Evolutionary conservation across 176 grass and related monocot species (phyloP), one percentile per base, ranked within the genome.

Genomic region (Eragrostis nindensis): DNA sequence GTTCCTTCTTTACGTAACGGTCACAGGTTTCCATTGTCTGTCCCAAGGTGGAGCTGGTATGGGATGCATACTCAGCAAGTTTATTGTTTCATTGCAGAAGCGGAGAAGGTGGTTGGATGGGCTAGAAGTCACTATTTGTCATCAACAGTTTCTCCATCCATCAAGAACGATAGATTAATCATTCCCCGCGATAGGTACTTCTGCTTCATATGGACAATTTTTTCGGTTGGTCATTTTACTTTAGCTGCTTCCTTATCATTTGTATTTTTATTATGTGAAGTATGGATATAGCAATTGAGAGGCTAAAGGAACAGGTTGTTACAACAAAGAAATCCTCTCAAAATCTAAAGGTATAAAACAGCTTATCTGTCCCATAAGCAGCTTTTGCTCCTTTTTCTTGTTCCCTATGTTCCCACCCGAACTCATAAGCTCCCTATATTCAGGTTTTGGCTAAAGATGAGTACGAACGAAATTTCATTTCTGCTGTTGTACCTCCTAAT

Each of bases 371-470:
- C 39, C 30, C 32, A 50, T 78, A 49, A 76, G 49, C 19, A 62
- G 41, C 68, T 83, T 82, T 50, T 77, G n/a, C n/a, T n/a, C n/a
- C n/a, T n/a, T n/a, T n/a, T n/a, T n/a, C n/a, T n/a, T n/a, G n/a
- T n/a, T n/a, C n/a, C 77, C 32, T 62, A 64, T 54, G 38, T 42
- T 6, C 18, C 47, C 73, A 61, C 50, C 38, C 8, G n/a, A 79
- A 68, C 60, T 88, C 29, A 79, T 30, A 69, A 69, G 50, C 39
- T 74, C 44, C 22, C 4, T 74, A 71, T 73, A 78, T 85, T 72
- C 84, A 97, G 95, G 82, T 82, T 87, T 83, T 94, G 77, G 88
- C 92, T 43, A 97, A 94, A 85, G 95, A 97, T 62, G 95, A 97
- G 66, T 97, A 89, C 48, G 95, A 97, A 83, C 87, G 87, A 67